phyloP scores from a whole-genome alignment of 2,329 filamentous ascomycete species.

The Cadophora malorum region DNA sequence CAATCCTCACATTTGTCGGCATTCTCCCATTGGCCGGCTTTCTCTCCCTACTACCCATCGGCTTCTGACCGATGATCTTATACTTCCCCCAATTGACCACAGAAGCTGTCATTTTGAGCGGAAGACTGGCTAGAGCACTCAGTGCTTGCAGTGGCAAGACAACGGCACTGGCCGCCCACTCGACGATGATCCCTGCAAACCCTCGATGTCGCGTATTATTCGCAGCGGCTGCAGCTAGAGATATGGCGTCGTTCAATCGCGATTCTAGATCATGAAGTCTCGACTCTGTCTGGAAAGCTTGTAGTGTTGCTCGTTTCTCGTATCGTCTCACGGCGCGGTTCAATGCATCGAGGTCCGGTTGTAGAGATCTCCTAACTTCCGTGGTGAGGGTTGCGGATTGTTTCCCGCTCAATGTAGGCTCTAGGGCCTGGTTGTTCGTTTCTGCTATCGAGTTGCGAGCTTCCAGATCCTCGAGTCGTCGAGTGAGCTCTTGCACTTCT shows the following conservation, averaged over 20 bases:
- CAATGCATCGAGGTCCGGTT: slow-evolving; percentile 85
- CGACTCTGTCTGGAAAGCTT: slow-evolving; percentile 77
- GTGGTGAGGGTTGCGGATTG: slow-evolving; percentile 51
- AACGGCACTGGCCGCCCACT: slow-evolving; percentile 41
- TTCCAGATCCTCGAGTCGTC: slow-evolving; percentile 75
- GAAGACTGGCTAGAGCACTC: slow-evolving; percentile 35
- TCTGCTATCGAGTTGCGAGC: slow-evolving; percentile 53
- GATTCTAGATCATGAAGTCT: slow-evolving; percentile 75
- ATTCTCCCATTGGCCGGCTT: slow-evolving; percentile 34
- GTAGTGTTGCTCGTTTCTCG: slow-evolving; percentile 83
- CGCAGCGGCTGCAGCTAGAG: slow-evolving; percentile 79
- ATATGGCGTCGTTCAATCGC: slow-evolving; percentile 76
- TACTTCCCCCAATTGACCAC: slow-evolving; percentile 35
- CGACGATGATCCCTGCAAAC: slow-evolving; percentile 37
- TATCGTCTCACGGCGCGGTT: slow-evolving; percentile 89
- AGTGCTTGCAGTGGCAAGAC: slow-evolving; percentile 42
- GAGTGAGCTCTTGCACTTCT: slow-evolving; percentile 63
- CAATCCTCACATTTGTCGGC: slow-evolving; percentile 13
- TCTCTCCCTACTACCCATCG: slow-evolving; percentile 21
- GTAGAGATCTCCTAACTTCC: slow-evolving; percentile 69
- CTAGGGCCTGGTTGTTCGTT: slow-evolving; percentile 39
- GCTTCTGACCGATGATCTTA: slow-evolving; percentile 31
- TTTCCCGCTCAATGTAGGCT: slow-evolving; percentile 48
- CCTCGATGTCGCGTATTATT: slow-evolving; percentile 42
- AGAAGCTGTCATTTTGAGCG: slow-evolving; percentile 36